Conservation (phyloP, 306 rosid genomes). For the Acacia crassicarpa region DNA sequence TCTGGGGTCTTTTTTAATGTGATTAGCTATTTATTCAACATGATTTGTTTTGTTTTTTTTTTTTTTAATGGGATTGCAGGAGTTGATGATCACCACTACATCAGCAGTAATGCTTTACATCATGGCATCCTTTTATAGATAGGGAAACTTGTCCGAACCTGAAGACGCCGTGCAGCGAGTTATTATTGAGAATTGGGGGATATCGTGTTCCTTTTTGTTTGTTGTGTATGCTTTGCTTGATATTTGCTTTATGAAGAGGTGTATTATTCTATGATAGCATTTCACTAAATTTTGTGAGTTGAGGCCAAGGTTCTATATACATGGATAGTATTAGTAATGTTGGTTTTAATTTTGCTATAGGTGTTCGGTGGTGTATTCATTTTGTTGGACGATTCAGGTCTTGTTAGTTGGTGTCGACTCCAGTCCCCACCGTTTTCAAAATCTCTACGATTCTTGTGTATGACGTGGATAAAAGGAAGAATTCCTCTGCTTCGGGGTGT, state of each 20-base stretch:
- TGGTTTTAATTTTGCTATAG: conserved; percentile 6
- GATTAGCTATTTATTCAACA: neutral
- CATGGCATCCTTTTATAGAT: conserved; percentile 83
- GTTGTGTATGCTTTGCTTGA: neutral
- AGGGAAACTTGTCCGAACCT: conserved; percentile 37
- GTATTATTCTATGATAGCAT: neutral
- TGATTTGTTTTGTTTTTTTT: neutral
- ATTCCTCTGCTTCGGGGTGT: neutral
- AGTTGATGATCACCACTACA: conserved; percentile 70
- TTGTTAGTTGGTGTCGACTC: neutral
- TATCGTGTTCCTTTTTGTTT: neutral
- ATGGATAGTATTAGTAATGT: neutral
- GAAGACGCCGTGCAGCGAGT: conserved; percentile 27
- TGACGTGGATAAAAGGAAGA: neutral
- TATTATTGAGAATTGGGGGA: neutral
- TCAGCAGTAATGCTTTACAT: conserved; percentile 67
- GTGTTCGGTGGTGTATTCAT: neutral
- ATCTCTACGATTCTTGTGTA: neutral
- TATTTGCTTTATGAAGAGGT: conserved; percentile 3
- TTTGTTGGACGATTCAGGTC: neutral
- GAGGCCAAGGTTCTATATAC: conserved; percentile 11
- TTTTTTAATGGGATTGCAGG: conserved; percentile 54
- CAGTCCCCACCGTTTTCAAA: neutral
- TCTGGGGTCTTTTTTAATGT: neutral
- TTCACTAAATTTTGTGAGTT: conserved; percentile 40